Evolutionary conservation across 2,329 filamentous ascomycete genomes (phyloP).

Genomic region (Monosporascus sp.): DNA sequence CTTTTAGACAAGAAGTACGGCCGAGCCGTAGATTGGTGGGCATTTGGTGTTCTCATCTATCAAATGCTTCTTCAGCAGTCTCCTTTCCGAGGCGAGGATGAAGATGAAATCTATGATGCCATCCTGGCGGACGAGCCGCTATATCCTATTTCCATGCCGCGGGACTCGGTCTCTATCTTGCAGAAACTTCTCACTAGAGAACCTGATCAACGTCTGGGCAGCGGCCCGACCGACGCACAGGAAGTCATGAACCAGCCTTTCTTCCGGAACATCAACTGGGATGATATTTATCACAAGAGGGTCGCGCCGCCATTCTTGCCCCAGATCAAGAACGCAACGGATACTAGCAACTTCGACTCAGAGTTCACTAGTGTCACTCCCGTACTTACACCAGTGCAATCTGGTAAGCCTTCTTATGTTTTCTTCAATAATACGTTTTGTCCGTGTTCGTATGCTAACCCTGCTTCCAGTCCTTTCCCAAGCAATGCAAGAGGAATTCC

Average conservation of each 20-base stretch:
- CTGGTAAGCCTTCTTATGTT: slow-evolving; percentile 58
- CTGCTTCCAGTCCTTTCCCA: slow-evolving; percentile 75
- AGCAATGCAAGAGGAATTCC: slow-evolving; percentile 99
- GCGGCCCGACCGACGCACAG: slow-evolving; percentile 92
- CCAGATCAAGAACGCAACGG: slow-evolving; percentile 82
- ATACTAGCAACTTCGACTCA: slow-evolving; percentile 99
- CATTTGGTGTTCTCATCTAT: slow-evolving; percentile 97
- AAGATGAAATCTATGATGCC: slow-evolving; percentile 98
- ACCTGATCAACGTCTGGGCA: slow-evolving; percentile 86
- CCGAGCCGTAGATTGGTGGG: slow-evolving; percentile 98
- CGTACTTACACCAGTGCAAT: slow-evolving; percentile 93
- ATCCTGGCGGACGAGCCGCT: slow-evolving; percentile 96
- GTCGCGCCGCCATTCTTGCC: slow-evolving; percentile 86
- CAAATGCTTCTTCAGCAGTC: slow-evolving; percentile 99
- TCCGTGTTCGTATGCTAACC: slow-evolving; percentile 17
- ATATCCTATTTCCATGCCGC: slow-evolving; percentile 97
- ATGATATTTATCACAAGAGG: slow-evolving; percentile 95
- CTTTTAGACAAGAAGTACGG: slow-evolving; percentile 97
- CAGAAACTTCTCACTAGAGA: slow-evolving; percentile 96
- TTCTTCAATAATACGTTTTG: neutral
- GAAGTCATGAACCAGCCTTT: slow-evolving; percentile 99
- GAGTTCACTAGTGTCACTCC: slow-evolving; percentile 98
- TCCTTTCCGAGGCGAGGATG: slow-evolving; percentile 96
- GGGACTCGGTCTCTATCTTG: slow-evolving; percentile 93
- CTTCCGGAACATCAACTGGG: slow-evolving; percentile 97